Conservation (phyloP, 176 grass and related monocot genomes). For the Bromus sterilis region DNA sequence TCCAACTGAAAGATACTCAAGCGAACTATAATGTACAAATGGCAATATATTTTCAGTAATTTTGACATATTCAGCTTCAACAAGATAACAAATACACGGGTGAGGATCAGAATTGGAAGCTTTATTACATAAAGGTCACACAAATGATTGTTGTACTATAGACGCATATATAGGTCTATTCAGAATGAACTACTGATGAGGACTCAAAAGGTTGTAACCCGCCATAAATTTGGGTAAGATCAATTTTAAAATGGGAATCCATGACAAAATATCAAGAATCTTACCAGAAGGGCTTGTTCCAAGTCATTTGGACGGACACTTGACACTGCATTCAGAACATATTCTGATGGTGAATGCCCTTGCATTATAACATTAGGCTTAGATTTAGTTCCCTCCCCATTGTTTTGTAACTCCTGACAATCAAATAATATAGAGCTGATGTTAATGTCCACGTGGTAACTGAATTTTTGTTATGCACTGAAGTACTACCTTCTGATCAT, state of each 20-base stretch:
- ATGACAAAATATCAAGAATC: constrained; percentile 1
- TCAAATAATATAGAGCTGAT: background rate
- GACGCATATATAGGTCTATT: background rate
- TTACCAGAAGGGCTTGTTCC: constrained; percentile 80
- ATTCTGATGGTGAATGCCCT: constrained; percentile 76
- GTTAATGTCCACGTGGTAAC: background rate
- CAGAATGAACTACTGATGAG: background rate
- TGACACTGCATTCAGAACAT: constrained; percentile 74
- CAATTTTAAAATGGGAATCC: background rate
- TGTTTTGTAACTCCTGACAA: constrained; percentile 66
- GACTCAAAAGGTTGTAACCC: background rate
- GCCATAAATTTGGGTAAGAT: background rate
- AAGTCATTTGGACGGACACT: constrained; percentile 74
- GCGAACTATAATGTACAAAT: background rate
- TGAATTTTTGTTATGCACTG: background rate
- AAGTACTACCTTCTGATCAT: constrained; percentile 46
- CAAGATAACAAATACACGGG: background rate
- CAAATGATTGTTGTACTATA: background rate
- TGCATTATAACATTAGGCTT: constrained; percentile 77
- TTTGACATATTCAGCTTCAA: background rate
- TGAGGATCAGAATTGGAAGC: background rate
- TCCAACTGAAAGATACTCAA: background rate
- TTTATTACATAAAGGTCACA: background rate
- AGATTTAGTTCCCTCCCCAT: constrained; percentile 45
- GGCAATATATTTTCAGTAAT: background rate